Percentiles rank a stretch among this genome's conserved stretches.
Evolutionary conservation across 164 flowering plant genomes (phyloP).

Genomic region (Annona cherimola): DNA sequence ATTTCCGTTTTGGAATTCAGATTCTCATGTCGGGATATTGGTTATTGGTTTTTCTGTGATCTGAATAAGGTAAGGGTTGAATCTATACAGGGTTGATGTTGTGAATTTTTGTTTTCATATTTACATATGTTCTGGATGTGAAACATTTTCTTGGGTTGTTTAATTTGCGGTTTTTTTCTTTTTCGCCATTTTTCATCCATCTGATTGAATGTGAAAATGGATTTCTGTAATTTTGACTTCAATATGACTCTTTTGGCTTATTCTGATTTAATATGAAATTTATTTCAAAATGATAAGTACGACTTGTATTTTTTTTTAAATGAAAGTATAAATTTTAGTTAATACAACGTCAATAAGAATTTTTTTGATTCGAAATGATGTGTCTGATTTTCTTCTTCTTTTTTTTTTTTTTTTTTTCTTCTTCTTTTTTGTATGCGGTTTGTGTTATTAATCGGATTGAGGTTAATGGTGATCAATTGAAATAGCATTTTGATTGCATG

Average conservation of each 20-base stretch:
- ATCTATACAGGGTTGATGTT: background rate
- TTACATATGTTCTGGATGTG: too few species aligned
- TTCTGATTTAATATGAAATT: background rate
- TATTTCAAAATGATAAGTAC: background rate
- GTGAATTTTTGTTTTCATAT: background rate
- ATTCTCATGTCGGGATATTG: background rate
- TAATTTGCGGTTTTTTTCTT: background rate
- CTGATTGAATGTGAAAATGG: background rate
- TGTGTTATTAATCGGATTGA: background rate
- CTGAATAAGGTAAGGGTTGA: background rate
- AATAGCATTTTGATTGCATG: background rate
- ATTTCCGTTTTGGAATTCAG: background rate
- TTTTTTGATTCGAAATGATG: background rate
- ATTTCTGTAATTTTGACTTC: too few species aligned
- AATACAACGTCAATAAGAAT: background rate
- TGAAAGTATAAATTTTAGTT: background rate
- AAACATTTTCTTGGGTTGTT: background rate
- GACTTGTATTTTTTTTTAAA: too few species aligned
- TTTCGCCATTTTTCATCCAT: background rate
- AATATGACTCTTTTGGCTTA: background rate
- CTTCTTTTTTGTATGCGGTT: too few species aligned
- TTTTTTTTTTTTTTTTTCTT: background rate
- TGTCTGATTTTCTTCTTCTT: background rate
- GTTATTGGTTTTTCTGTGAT: background rate
- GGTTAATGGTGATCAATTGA: background rate